Conservation (phyloP, 495 filamentous ascomycete species). For the Aspergillus hancockii region DNA sequence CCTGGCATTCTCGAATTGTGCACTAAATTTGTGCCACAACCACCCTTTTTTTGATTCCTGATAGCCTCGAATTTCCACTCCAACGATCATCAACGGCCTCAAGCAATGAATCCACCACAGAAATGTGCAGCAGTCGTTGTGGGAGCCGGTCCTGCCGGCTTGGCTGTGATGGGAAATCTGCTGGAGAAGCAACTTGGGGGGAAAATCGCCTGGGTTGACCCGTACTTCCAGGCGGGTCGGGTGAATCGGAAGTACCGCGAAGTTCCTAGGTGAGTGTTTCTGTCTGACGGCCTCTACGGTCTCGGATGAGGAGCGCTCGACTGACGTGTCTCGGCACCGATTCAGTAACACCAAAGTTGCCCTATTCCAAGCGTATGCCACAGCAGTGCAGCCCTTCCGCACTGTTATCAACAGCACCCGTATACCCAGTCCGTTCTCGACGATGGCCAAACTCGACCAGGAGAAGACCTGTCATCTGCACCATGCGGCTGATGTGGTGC, state of each 20-base stretch:
- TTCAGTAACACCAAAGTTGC: constrained; percentile 53
- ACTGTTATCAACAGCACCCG: constrained; percentile 45
- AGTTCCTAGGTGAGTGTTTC: constrained; percentile 50
- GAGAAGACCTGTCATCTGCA: constrained; percentile 54
- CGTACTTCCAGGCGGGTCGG: constrained; percentile 52
- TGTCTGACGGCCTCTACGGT: constrained; percentile 6
- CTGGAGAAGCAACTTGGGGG: constrained; percentile 50
- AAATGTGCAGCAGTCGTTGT: constrained; percentile 55
- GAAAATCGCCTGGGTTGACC: constrained; percentile 56
- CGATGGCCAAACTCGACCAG: constrained; percentile 53
- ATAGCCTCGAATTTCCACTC: not conserved
- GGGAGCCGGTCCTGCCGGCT: constrained; percentile 57
- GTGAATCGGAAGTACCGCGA: constrained; percentile 56
- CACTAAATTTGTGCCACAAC: not conserved
- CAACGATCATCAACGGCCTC: constrained; percentile 3
- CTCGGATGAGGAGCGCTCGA: constrained; percentile 16
- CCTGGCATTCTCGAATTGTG: constrained; percentile 2
- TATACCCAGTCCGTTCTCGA: constrained; percentile 52
- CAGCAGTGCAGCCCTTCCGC: constrained; percentile 49
- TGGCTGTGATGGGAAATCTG: constrained; percentile 58
- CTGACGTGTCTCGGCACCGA: not conserved
- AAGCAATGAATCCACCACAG: constrained; percentile 37
- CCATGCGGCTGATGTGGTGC: constrained; percentile 55
- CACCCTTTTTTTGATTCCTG: not conserved
- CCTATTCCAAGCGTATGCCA: constrained; percentile 53